Evolutionary conservation across 331 rosid genomes (phyloP), one percentile per base, ranked within the genome.

Genomic region (Spiraea crenata): DNA sequence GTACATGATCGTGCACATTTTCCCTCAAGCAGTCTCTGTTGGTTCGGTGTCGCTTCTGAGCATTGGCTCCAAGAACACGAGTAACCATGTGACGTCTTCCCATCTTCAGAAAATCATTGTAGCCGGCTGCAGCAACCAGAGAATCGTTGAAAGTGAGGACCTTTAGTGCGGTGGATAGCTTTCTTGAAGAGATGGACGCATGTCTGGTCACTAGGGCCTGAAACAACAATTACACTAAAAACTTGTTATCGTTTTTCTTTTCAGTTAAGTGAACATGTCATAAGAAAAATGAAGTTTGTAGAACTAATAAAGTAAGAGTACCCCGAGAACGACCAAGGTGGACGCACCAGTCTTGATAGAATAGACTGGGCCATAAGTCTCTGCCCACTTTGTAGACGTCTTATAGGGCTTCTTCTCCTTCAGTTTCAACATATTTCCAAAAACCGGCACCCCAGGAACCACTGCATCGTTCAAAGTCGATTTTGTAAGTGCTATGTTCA

Each of bases 331-430:
- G 15, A 92, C 67, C 16, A 90, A 58, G 11, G 84, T 82, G 63
- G 96, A 90, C 71, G 95, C 84, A 66, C 98, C 98, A 0, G 89
- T 75, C 77, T 20, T 80, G 79, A 90, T 84, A 16, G 97, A 93
- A 71, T 71, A 93, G 15, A 90, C 79, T 6, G 98, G 96, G 0
- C 98, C 98, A 62, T 85, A 52, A n/a, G 57, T 74, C 39, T 85
- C 79, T 12, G 95, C 85, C 95, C 93, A 87, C n/a, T 14, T 73
- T 1, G 83, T 49, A 77, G 88, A 89, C 1, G 91, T 90, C 82
- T 84, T 85, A 74, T 93, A 74, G 9, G 98, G 98, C 58, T 88
- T 93, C 82, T 88, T 93, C 85, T 90, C 98, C 84, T 83, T 93
- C 82, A 93, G 71, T 59, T 90, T 97, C 72, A 93, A 79, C 72